These are phyloP conservation scores for Nothophytophthora sp. DNA, from an alignment of 352 stramenopile genomes.

Conservation along the genomic window DNA sequence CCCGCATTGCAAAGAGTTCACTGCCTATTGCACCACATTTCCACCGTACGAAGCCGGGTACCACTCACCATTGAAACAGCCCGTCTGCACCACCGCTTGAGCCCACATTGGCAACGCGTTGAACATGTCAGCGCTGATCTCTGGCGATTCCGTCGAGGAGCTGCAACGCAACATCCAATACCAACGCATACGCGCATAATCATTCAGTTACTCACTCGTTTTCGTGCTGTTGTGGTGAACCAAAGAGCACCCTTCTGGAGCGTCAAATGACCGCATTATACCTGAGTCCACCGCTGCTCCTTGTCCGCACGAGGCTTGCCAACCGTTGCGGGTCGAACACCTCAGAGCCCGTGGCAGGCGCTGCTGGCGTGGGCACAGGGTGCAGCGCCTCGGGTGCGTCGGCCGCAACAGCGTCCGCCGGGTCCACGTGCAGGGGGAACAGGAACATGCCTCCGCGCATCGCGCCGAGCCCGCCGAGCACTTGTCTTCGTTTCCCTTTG, in stretches of 20 bases:
- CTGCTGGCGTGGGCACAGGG: constrained; percentile 12
- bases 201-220: neutral
- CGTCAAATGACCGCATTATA: constrained; percentile 17
- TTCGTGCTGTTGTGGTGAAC: no score
- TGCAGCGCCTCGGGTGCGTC: constrained; percentile 23
- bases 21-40: no score
- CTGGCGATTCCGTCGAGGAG: constrained; percentile 15
- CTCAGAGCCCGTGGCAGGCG: constrained; percentile 6
- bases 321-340: constrained; percentile 40
- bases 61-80: constrained; percentile 46
- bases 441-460: constrained; percentile 64
- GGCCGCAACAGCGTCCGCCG: constrained; percentile 24
- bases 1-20: constrained; percentile 2
- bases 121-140: constrained; percentile 35
- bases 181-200: neutral
- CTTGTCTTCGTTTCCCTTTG: no score
- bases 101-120: constrained; percentile 58
- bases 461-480: constrained; percentile 4
- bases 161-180: constrained; percentile 4
- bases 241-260: neutral
- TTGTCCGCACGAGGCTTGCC: constrained; percentile 34
- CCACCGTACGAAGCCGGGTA: neutral
- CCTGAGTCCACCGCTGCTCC: constrained; percentile 39
- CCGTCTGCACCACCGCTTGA: constrained; percentile 49
- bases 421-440: constrained; percentile 51